Base-by-base conservation (phyloP, 192 early-diverging fungal species). In the Mortierella hygrophila region DNA sequence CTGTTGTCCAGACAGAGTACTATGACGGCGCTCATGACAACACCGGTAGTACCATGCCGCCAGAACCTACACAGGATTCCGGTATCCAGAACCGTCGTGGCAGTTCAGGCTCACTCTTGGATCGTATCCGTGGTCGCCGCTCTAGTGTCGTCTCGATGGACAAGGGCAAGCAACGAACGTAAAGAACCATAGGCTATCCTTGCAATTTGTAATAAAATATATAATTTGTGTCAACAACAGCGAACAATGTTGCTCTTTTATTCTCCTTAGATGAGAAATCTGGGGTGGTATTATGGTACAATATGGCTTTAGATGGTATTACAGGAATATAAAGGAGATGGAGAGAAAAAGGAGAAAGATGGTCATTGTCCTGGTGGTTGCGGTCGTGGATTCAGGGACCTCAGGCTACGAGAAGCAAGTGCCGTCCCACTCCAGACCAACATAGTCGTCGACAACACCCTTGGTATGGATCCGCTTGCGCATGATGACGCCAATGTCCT, bases 401-500 rank as follows among this genome's bases (percentile, higher is more conserved):
- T 9, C 10, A 13, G 29, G 60, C 40, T 54, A 82, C 9, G 49
- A 57, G 37, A 86, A 86, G 6, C 74, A 7, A 13, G 84, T 81
- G 29, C 84, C 84, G 60, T 86, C 75, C 84, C 84, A 86, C 68
- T 80, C 69, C 1, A 80, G 72, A 3, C 84, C 84, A 16, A 69
- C 84, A 70, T 74, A 86, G 6, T 70, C 44, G 35, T 86, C 84
- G 7, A 74, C 74, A 18, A 81, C 84, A 15, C 65, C 79, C 38
- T 72, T 44, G 18, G 84, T 86, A 15, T 57, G 54, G 41, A 88
- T 80, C 4, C 82, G 73, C 68, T 85, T 85, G 15, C 88, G 55
- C 82, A 88, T 80, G 23, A 88, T 88, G 20, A 73, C 82, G 0
- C 88, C 88, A 74, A 84, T 71, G n/a, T 88, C 88, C 15, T 74